phyloP scores from a whole-genome alignment of 2,329 filamentous ascomycete genomes.

The Cytospora chrysosperma region DNA sequence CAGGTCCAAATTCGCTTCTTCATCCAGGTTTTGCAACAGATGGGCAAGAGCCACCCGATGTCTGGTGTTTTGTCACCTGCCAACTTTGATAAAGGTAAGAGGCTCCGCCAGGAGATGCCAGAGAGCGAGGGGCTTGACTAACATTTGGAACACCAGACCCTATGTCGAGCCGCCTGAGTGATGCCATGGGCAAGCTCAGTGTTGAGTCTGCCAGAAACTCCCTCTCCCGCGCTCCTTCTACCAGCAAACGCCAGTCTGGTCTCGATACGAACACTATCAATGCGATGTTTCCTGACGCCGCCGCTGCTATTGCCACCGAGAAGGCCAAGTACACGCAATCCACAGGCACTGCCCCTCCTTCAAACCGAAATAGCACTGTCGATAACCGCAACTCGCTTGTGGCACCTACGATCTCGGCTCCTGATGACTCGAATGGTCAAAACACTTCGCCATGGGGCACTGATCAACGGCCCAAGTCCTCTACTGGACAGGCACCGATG shows the following conservation, averaged over 20 bases:
- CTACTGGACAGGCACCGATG: slow-evolving; percentile 80
- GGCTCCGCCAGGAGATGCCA: no score
- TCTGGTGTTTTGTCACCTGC: slow-evolving; percentile 91
- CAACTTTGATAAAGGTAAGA: slow-evolving; percentile 90
- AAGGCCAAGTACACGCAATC: slow-evolving; percentile 97
- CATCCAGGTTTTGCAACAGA: slow-evolving; percentile 97
- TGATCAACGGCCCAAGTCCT: slow-evolving; percentile 70
- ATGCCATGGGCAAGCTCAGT: slow-evolving; percentile 94
- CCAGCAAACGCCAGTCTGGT: slow-evolving; percentile 89
- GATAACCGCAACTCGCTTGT: slow-evolving; percentile 74
- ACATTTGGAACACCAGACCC: slow-evolving; percentile 63
- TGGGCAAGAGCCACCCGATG: slow-evolving; percentile 98
- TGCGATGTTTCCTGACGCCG: slow-evolving; percentile 98
- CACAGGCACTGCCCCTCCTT: slow-evolving; percentile 83
- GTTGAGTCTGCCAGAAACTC: slow-evolving; percentile 87
- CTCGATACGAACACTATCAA: slow-evolving; percentile 92
- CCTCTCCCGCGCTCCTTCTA: slow-evolving; percentile 74
- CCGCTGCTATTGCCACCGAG: slow-evolving; percentile 96
- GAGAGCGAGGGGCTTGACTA: slow-evolving; percentile 3
- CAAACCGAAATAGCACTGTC: slow-evolving; percentile 87
- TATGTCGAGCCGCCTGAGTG: slow-evolving; percentile 92
- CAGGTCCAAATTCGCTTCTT: slow-evolving; percentile 99
- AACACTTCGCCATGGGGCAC: slow-evolving; percentile 78
- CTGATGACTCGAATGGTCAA: slow-evolving; percentile 61
- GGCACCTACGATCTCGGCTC: slow-evolving; percentile 71